A percentile compares a stretch with the other conserved stretches of the same genome.
These are phyloP conservation scores for Coffea canephora DNA, from an alignment of 257 asterid species.

Conservation along the genomic window DNA sequence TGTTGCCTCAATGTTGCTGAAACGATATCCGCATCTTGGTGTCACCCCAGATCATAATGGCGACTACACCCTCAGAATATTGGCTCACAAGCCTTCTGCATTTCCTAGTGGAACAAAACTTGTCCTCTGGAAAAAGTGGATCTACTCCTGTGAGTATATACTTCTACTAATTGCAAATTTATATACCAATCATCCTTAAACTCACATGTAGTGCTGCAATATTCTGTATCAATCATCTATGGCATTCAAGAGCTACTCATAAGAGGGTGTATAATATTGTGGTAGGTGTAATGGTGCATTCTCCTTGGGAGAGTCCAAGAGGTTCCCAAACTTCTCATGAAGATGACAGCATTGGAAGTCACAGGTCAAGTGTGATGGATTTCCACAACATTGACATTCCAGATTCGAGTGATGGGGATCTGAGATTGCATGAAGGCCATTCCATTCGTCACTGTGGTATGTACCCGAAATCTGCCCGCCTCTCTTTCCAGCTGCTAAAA, in stretches of 20 bases:
- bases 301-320: constrained; percentile 24
- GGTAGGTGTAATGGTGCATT: constrained; percentile 33
- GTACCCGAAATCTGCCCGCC: too few species aligned
- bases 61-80: constrained; percentile 26
- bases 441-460: constrained; percentile 11
- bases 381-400: constrained; percentile 14
- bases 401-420: constrained; percentile 26
- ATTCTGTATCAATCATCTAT: too few species aligned
- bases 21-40: constrained; percentile 29
- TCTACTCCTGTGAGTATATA: constrained; percentile 36
- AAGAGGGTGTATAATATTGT: background rate
- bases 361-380: background rate
- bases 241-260: background rate
- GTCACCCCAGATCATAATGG: constrained; percentile 25
- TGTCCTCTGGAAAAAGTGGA: constrained; percentile 31
- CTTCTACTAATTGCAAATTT: background rate
- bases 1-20: constrained; percentile 30
- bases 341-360: constrained; percentile 6
- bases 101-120: constrained; percentile 36
- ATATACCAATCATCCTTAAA: background rate
- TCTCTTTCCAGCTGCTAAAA: too few species aligned
- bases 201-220: background rate
- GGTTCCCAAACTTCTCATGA: background rate
- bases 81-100: constrained; percentile 48
- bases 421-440: background rate